Percentiles rank a stretch among this genome's conserved stretches.
Evolutionary conservation across 441 rosid genomes (phyloP).

Genomic region (Adansonia grandidieri): DNA sequence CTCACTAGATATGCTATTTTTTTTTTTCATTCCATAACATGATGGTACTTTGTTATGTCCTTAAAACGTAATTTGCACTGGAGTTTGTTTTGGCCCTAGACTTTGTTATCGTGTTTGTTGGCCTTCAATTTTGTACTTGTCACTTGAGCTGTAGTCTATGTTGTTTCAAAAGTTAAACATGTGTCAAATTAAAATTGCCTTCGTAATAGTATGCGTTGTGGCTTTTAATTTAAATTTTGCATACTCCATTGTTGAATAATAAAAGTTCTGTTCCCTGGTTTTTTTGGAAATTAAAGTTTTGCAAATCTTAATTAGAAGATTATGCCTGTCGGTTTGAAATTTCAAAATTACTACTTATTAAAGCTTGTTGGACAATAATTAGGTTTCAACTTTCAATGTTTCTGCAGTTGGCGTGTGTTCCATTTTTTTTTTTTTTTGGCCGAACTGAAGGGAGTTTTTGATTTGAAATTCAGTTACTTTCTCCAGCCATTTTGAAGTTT

Average conservation of each 20-base stretch:
- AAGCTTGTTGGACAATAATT: not conserved
- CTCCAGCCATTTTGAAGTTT: not conserved
- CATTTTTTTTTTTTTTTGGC: not conserved
- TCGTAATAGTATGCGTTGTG: not conserved
- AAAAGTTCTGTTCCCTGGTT: not conserved
- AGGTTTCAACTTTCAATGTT: not conserved
- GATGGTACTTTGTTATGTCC: not conserved
- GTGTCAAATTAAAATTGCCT: not conserved
- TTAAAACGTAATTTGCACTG: not conserved
- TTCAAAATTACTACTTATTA: not conserved
- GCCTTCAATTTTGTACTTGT: not conserved
- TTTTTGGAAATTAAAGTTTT: not conserved
- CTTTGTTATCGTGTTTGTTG: not conserved
- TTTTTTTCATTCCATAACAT: constrained; percentile 3
- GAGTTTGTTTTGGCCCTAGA: not conserved
- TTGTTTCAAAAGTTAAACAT: not conserved
- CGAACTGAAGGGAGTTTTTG: not conserved
- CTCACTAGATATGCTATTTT: not conserved
- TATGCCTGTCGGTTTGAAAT: not conserved
- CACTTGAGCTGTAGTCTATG: not conserved
- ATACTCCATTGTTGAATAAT: not conserved
- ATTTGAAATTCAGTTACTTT: not conserved
- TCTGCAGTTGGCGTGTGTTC: not conserved
- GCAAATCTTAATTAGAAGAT: not conserved
- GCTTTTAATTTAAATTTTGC: not conserved